phyloP scores from a whole-genome alignment of 768 basidiomycete genomes.

The Piloderma croceum region DNA sequence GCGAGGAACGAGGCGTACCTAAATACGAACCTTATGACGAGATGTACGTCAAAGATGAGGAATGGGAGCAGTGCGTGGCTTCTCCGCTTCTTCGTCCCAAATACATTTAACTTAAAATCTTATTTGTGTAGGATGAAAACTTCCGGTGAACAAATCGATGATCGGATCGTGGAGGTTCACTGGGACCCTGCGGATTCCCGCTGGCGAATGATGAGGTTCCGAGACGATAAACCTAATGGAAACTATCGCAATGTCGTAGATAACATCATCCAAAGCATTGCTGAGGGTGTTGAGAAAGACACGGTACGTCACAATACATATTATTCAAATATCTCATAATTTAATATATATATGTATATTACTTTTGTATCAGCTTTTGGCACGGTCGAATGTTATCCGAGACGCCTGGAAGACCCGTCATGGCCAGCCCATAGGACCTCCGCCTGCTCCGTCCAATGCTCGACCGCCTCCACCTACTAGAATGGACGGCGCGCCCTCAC shows the following conservation, averaged over 20 bases:
- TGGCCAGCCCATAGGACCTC: conserved; percentile 12
- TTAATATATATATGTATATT: conserved; percentile 9
- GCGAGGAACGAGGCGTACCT: conserved; percentile 49
- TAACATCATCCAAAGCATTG: conserved; percentile 85
- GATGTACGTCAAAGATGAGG: conserved; percentile 79
- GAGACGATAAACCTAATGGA: conserved; percentile 91
- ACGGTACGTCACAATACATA: conserved; percentile 45
- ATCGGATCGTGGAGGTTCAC: conserved; percentile 89
- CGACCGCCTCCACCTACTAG: conserved; percentile 20
- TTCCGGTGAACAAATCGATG: conserved; percentile 83
- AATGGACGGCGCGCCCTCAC: conserved; percentile 14
- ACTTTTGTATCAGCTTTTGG: conserved; percentile 50
- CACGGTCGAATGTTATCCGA: conserved; percentile 57
- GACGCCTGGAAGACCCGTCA: conserved; percentile 70
- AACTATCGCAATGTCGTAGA: conserved; percentile 84
- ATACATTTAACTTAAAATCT: neutral
- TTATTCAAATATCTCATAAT: conserved; percentile 9
- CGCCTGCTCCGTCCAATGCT: conserved; percentile 20
- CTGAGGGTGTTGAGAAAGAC: conserved; percentile 90
- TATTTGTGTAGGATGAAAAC: conserved; percentile 75
- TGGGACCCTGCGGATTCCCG: conserved; percentile 66
- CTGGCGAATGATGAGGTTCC: conserved; percentile 91
- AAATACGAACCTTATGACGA: conserved; percentile 81
- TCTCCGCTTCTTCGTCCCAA: too few relatives aligned
- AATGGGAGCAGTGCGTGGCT: conserved; percentile 93